phyloP scores from a whole-genome alignment of 352 stramenopile species.

The Globisporangium ultimum region DNA sequence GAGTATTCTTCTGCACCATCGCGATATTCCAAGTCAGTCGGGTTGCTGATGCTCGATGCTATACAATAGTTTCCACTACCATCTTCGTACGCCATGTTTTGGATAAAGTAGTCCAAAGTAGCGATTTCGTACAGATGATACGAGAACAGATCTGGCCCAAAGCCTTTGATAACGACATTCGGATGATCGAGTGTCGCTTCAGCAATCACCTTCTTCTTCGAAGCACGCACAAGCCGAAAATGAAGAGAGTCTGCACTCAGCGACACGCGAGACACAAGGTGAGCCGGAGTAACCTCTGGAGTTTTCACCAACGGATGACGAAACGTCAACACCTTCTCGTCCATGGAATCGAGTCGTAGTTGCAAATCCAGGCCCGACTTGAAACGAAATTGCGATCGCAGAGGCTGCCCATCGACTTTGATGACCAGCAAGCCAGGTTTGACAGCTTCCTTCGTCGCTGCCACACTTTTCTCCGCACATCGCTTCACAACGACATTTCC shows the following conservation, averaged over 20 bases:
- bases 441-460: constrained; percentile 59
- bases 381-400: constrained; percentile 45
- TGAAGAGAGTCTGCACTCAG: constrained; percentile 56
- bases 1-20: constrained; percentile 10
- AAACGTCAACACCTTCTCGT: constrained; percentile 65
- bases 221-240: constrained; percentile 70
- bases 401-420: constrained; percentile 60
- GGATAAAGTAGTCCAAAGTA: constrained; percentile 73
- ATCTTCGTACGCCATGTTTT: constrained; percentile 50
- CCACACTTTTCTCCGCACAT: constrained; percentile 46
- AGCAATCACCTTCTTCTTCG: constrained; percentile 54
- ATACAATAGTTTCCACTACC: constrained; percentile 58
- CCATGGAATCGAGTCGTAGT: constrained; percentile 47
- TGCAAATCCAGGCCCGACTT: constrained; percentile 55
- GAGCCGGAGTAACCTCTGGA: constrained; percentile 52
- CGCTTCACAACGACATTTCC: constrained; percentile 44
- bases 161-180: constrained; percentile 58
- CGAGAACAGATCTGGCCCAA: constrained; percentile 74
- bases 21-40: constrained; percentile 6
- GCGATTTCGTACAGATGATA: constrained; percentile 74
- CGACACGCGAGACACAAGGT: constrained; percentile 41
- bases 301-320: constrained; percentile 61
- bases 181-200: constrained; percentile 52
- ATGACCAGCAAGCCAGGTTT: constrained; percentile 72
- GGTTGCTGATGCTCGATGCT: constrained; percentile 57